Conservation (phyloP, 805 yeast species). For the Metschnikowia santaceciliae region DNA sequence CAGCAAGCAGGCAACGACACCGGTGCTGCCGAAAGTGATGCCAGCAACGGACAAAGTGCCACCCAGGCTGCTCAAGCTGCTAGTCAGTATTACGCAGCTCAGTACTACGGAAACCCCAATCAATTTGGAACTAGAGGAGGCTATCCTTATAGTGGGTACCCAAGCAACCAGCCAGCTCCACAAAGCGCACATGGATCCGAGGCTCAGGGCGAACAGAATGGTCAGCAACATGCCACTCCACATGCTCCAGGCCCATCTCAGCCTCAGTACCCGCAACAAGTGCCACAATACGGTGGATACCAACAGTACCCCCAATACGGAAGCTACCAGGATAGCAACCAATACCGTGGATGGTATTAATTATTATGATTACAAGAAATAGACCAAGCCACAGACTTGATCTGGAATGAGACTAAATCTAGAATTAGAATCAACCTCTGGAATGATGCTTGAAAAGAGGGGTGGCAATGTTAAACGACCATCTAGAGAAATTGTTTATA, state of each 20-base stretch:
- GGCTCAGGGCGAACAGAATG: constrained; percentile 18
- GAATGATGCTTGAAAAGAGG: background rate
- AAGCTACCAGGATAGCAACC: constrained; percentile 40
- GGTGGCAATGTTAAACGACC: background rate
- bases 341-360: constrained; percentile 43
- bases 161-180: constrained; percentile 18
- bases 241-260: constrained; percentile 16
- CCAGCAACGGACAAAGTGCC: constrained; percentile 12
- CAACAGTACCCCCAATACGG: constrained; percentile 47
- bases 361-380: background rate
- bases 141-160: constrained; percentile 20
- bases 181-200: constrained; percentile 16
- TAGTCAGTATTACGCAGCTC: constrained; percentile 18
- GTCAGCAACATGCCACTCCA: constrained; percentile 26
- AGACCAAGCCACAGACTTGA: background rate
- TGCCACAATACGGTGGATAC: constrained; percentile 43
- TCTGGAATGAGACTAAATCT: background rate
- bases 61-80: constrained; percentile 15
- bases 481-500: constrained; percentile 1
- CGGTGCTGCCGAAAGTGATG: constrained; percentile 11
- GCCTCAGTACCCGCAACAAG: constrained; percentile 32
- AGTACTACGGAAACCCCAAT: constrained; percentile 20
- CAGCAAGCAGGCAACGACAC: constrained; percentile 13
- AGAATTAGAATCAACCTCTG: background rate
- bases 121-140: constrained; percentile 21